Base-by-base conservation (phyloP, 163 green algal species). In the Chlorella variabilis region DNA sequence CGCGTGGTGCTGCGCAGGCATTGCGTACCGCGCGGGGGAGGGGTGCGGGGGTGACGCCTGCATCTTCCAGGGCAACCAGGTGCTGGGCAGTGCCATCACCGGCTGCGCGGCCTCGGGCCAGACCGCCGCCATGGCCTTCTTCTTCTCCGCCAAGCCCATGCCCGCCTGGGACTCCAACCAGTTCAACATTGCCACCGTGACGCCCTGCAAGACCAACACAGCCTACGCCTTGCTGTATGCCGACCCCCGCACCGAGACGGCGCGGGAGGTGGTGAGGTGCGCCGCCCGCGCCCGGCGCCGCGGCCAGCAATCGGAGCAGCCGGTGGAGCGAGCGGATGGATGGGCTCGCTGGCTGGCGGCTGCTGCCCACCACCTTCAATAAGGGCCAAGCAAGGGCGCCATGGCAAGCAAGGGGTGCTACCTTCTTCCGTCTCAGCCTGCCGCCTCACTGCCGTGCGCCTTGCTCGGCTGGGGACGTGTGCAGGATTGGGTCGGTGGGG, bases 161-260 rank as follows among this genome's bases (percentile, higher is more conserved):
- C 81, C 81, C 8, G 81, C 81, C 51, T 86, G 81, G 81, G 81
- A 86, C 73, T 68, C 56, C 49, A 86, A 86, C 65, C 81, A 86
- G 81, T 82, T 82, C 65, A 76, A 86, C 65, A n/a, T 86, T 25
- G 41, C 25, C n/a, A 66, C 21, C 8, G 51, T 86, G 27, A 78
- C 56, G 23, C 81, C 81, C 2, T 77, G 45, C 29, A 49, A 69
- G 31, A 66, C 11, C 38, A 82, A 82, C 73, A 6, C 29, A 15
- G n/a, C 70, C 27, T 86, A 86, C 39, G 31, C 65, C 39, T 6
- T 86, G 48, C 13, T 78, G 7, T 48, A 69, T 1, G 62, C 54
- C 13, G 33, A n/a, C 15, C 81, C 81, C 7, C 21, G 70, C 20
- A 38, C 58, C 18, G 70, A 77, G 21, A 77, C 48, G 2, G 29